A percentile compares a stretch with the other conserved stretches of the same genome.
phyloP scores from a whole-genome alignment of 169 alveolate genomes.

The Plasmodium ovale region DNA sequence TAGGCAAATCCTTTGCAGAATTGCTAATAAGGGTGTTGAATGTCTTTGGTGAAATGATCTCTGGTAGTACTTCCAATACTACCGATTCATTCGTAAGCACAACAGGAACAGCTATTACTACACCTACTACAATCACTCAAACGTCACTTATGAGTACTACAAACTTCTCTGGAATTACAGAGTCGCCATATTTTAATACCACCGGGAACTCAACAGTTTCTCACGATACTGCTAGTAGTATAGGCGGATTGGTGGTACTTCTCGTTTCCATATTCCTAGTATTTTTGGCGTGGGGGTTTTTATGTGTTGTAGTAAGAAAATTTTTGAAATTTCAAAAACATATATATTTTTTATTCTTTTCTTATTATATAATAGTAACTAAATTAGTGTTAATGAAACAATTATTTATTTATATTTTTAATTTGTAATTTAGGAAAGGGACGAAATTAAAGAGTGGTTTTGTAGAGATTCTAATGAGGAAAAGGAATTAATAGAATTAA shows the following conservation, averaged over 20 bases:
- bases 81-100: neutral
- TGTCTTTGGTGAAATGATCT: too few relatives aligned
- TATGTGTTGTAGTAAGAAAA: neutral
- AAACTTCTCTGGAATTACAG: too few relatives aligned
- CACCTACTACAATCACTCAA: too few relatives aligned
- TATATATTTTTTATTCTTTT: conserved; percentile 1
- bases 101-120: neutral
- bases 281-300: neutral
- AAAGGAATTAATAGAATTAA: neutral
- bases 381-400: neutral
- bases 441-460: neutral
- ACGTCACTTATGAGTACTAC: too few relatives aligned
- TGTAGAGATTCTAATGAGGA: neutral
- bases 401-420: neutral
- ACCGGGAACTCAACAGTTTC: neutral
- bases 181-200: too few relatives aligned
- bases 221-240: neutral
- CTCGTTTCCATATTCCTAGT: neutral
- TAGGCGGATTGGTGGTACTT: neutral
- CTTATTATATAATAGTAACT: neutral
- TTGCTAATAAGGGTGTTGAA: too few relatives aligned
- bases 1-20: too few relatives aligned
- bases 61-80: neutral
- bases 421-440: neutral
- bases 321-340: neutral